Base-by-base conservation (phyloP, 768 basidiomycete genomes). In the Tylopilus balloui region DNA sequence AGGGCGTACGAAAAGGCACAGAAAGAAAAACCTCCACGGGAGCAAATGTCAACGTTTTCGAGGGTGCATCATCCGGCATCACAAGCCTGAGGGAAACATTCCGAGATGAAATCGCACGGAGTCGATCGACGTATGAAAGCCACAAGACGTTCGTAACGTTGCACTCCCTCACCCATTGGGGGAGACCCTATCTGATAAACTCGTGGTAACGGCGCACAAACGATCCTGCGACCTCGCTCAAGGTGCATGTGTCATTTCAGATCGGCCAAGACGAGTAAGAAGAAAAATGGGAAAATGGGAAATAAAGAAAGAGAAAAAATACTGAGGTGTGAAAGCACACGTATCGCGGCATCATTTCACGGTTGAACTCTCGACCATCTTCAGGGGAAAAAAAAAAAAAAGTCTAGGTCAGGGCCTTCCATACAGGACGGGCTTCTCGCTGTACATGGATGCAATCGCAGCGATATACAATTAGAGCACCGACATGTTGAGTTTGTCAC, bases 171-270 rank as follows among this genome's bases (percentile, higher is more conserved):
- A 61, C 51, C 35, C 36, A 45, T 47, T 50, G 45, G 35, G n/a
- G n/a, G n/a, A n/a, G n/a, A n/a, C 36, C 19, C 19, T 34, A 62
- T 57, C 51, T 55, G 55, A 65, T 64, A 63, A 55, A 59, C 58
- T 60, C 62, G 62, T 65, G 60, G 57, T 45, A 57, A 58, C 58
- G 23, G 51, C 39, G 45, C 53, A 60, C 23, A 48, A 43, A 55
- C 51, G 53, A 53, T 58, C 64, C 55, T 66, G 58, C 51, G 50
- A 55, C 59, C 58, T 52, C 48, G 45, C 56, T 40, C 51, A 50
- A 55, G 40, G 52, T 52, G 54, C 64, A 64, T 66, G 58, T 55
- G 58, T 50, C 51, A 49, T 19, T 36, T 15, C 8, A 34, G 34
- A 40, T 55, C 45, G 43, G 48, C 48, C 27, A 61, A 48, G 36